Evolutionary conservation across 2,329 filamentous ascomycete species (phyloP), one percentile per base, ranked within the genome.

Genomic region (Hypoxylon sp.): DNA sequence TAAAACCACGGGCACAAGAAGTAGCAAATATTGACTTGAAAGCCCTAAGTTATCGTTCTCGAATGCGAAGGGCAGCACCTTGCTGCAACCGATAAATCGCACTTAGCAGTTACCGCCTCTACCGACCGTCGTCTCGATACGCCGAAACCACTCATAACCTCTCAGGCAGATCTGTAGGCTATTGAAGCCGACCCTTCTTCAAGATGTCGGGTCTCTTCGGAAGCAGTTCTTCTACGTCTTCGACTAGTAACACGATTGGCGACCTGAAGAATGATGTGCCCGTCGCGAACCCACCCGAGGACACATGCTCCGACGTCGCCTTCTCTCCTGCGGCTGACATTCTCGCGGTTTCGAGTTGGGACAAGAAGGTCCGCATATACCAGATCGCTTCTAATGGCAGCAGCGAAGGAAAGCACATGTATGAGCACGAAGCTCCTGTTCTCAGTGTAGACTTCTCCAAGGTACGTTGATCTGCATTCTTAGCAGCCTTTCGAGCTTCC

Each of bases 331-430:
- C 83, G 77, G 74, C 79, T 74, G 93, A 98, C 74, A 91, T 96
- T 77, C 85, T 99, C 16, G 94, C 95, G 23, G 92, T 97, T 34
- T 84, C 93, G 50, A 97, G 93, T 74, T 99, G 96, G 96, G 96
- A 99, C 81, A 97, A 96, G 83, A 97, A 97, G 79, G 93, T 98
- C 69, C 91, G 94, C 76, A 95, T 99, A 77, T 99, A 98, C 82
- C 93, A 98, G 79, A 93, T 98, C 77, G 88, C 90, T 70, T 81
- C 81, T 61, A 88, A 88, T 71, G 93, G 94, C 45, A 87, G 91
- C 76, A 95, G 91, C 75, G 88, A 93, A 77, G 94, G 93, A 52
- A 95, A 94, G 75, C 93, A 93, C 68, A 83, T 91, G 63, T 96
- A 96, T 76, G 91, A 96, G 72, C 93, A 96, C 80, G 91, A 93